Conservation (phyloP, 1,284 basidiomycete species). For the Boletus semigastroideus region DNA sequence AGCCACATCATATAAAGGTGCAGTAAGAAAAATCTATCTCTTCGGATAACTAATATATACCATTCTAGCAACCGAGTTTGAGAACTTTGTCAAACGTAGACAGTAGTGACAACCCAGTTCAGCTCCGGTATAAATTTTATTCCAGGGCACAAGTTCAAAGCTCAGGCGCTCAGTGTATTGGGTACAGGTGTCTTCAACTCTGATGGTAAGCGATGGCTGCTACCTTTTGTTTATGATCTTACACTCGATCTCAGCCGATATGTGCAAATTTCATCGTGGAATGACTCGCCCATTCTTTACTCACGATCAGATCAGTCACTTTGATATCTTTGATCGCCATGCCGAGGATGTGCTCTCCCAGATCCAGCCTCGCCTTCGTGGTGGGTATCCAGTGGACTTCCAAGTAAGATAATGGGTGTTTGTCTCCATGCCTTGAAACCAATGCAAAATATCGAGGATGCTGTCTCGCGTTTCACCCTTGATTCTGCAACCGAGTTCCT, state of each 20-base stretch:
- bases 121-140: constrained; percentile 6
- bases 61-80: constrained; percentile 36
- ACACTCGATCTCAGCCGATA: constrained; percentile 27
- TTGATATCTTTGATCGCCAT: constrained; percentile 46
- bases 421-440: not conserved
- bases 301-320: constrained; percentile 48
- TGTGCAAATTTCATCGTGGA: constrained; percentile 47
- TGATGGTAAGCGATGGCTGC: constrained; percentile 33
- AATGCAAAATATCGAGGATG: constrained; percentile 20
- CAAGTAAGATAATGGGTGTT: constrained; percentile 28
- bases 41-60: constrained; percentile 9
- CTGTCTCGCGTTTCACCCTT: constrained; percentile 51
- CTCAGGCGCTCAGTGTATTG: constrained; percentile 31
- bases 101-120: constrained; percentile 1
- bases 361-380: constrained; percentile 33
- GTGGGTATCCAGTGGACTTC: constrained; percentile 40
- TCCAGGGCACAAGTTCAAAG: constrained; percentile 30
- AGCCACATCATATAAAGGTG: constrained; percentile 28
- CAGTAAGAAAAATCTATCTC: not conserved
- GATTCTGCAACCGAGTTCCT: constrained; percentile 58
- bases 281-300: constrained; percentile 54
- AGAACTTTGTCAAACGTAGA: constrained; percentile 39
- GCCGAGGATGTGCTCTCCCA: constrained; percentile 33
- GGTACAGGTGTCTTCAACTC: constrained; percentile 49
- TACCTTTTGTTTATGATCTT: constrained; percentile 2